Evolutionary conservation across 2,329 filamentous ascomycete species (phyloP), one percentile per base, ranked within the genome.

Genomic region (Diaporthe capsici): DNA sequence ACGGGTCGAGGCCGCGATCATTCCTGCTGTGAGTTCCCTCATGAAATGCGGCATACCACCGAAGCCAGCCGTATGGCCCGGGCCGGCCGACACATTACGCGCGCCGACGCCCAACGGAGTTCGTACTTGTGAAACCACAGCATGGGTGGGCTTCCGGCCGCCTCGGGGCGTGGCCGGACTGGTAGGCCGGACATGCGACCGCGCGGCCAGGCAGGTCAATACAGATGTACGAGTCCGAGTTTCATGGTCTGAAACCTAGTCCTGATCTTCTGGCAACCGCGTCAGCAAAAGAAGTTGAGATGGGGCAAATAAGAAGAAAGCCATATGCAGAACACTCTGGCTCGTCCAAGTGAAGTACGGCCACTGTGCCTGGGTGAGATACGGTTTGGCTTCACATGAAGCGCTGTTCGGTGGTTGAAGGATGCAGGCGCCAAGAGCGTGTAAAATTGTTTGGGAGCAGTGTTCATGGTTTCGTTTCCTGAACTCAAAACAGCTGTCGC

Each of bases 201-300:
- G 3, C 3, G 31, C 31, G 47, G 47, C 31, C 63, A 47, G 47
- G 63, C 31, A 22, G 63, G 31, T 37, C 63, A 68, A 51, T 15
- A 34, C 44, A 6, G 44, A 34, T 44, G 34, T 51, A n/a, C 20
- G 15, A 31, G 22, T 37, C 28, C 20, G 20, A 51, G 44, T 49
- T 67, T 51, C 63, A 49, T 49, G 42, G 42, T 13, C 17, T 67
- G 63, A 67, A 67, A 67, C 28, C 20, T n/a, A 34, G 44, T 20
- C 28, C 13, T 22, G 7, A 15, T 49, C 28, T 51, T 25, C 51
- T 37, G 63, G n/a, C 12, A 47, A 34, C 28, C 31, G 44, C 28
- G 20, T 39, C 44, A 12, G 44, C 63, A 8, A 20, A 15, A 17
- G 31, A 10, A 28, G 44, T 17, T 13, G 17, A 39, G 22, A 34